These are phyloP conservation scores for Phlegmacium glaucopus DNA, from an alignment of 768 basidiomycete species.

Conservation along the genomic window DNA sequence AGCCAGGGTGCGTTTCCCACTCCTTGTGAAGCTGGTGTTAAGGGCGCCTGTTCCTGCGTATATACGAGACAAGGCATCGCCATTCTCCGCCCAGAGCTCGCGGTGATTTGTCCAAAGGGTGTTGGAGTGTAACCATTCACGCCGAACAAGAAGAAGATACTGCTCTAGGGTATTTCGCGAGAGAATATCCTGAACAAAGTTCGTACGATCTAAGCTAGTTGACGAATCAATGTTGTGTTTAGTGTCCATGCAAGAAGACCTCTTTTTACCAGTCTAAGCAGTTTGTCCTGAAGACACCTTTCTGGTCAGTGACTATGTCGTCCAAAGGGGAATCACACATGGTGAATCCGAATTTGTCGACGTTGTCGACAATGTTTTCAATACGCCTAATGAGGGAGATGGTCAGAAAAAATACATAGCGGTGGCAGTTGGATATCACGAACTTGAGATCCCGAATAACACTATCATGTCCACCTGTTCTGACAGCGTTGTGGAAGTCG, in stretches of 20 bases:
- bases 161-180: slow-evolving; percentile 79
- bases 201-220: slow-evolving; percentile 88
- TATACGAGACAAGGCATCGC: slow-evolving; percentile 87
- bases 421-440: slow-evolving; percentile 6
- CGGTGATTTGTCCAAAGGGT: slow-evolving; percentile 85
- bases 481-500: slow-evolving; percentile 89
- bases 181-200: slow-evolving; percentile 94
- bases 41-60: slow-evolving; percentile 93
- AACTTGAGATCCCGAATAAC: slow-evolving; percentile 73
- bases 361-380: slow-evolving; percentile 53
- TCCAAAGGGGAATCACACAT: slow-evolving; percentile 66
- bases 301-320: slow-evolving; percentile 82
- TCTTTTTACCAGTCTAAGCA: slow-evolving; percentile 84
- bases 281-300: slow-evolving; percentile 91
- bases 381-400: slow-evolving; percentile 43
- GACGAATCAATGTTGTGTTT: not conserved
- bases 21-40: slow-evolving; percentile 95
- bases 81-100: slow-evolving; percentile 96
- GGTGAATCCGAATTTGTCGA: slow-evolving; percentile 84
- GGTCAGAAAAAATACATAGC: slow-evolving; percentile 5
- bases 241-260: not conserved
- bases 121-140: slow-evolving; percentile 68
- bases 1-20: slow-evolving; percentile 90
- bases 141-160: slow-evolving; percentile 75
- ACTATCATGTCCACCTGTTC: slow-evolving; percentile 82